Base-by-base conservation (phyloP, 2,329 filamentous ascomycete species). In the Zelopaecilomyces penicillatus region DNA sequence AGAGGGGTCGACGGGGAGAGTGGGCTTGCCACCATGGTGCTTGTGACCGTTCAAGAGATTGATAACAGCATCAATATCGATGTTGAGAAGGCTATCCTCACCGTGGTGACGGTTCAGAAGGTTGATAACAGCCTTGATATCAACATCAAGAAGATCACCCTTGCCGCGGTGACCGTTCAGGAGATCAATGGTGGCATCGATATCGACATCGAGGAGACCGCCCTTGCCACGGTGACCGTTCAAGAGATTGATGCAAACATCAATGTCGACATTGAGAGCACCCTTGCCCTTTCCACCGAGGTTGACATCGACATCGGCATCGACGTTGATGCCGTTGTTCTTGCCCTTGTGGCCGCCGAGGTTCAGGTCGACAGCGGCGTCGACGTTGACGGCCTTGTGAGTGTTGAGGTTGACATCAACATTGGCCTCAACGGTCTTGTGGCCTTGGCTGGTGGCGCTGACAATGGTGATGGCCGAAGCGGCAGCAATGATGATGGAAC, bases 401-500 rank as follows among this genome's bases (percentile, higher is more conserved):
- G 36, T 19, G 38, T 41, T 32, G 35, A 37, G 9, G 3, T 7
- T 19, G 35, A n/a, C 35, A 37, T 10, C 37, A 29, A 28, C 19
- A 11, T 19, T 49, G 38, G 41, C 49, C 39, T 48, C 43, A 19
- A 19, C 19, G 19, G 45, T 50, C 19, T 19, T 19, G 19, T 19
- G 19, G 19, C 19, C 19, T 19, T 47, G 38, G 47, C 47, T 39
- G 44, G 42, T n/a, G 37, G 49, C 42, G 45, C 43, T 49, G 26
- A 47, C 53, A 30, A 43, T 37, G 26, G 51, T 40, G 19, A 47
- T 50, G 33, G 41, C 42, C 19, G 51, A 39, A 30, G 49, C 52
- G 19, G 19, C 19, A 41, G 50, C 54, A 43, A 55, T 26, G 41
- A 52, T 39, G 35, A 50, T 51, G 27, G 54, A 57, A 52, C 53